These are phyloP conservation scores for Emydomyces testavorans DNA, from an alignment of 2,329 filamentous ascomycete species.

Conservation along the genomic window DNA sequence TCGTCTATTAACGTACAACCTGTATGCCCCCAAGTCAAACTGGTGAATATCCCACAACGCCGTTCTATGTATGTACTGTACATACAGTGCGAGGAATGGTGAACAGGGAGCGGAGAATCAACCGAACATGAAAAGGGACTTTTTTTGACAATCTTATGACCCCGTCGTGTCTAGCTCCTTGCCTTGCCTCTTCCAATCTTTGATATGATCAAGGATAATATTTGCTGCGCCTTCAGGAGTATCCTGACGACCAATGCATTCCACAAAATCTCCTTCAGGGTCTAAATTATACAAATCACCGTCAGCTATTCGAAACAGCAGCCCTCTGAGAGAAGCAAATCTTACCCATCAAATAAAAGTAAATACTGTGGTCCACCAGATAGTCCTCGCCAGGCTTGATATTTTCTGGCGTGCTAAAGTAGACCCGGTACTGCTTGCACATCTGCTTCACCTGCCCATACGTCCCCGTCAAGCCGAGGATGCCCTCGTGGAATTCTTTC, in stretches of 20 bases:
- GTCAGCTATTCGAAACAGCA: no score
- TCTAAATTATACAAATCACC: slow-evolving; percentile 42
- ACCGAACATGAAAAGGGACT: background rate
- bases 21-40: background rate
- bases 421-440: slow-evolving; percentile 93
- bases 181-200: slow-evolving; percentile 53
- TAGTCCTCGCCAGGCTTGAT: slow-evolving; percentile 94
- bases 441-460: slow-evolving; percentile 89
- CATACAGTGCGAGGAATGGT: background rate
- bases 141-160: background rate
- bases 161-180: slow-evolving; percentile 40
- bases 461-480: slow-evolving; percentile 81
- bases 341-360: slow-evolving; percentile 92
- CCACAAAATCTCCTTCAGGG: slow-evolving; percentile 94
- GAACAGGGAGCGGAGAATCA: slow-evolving; percentile 1
- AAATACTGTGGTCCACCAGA: slow-evolving; percentile 95
- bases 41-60: background rate
- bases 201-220: slow-evolving; percentile 76
- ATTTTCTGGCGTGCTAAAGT: slow-evolving; percentile 83
- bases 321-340: no score
- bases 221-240: slow-evolving; percentile 74
- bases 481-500: slow-evolving; percentile 73
- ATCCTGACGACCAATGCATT: slow-evolving; percentile 89
- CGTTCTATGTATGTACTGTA: slow-evolving; percentile 2
- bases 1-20: background rate